Conservation (phyloP, 352 stramenopile species). For the Pythium dissimile region DNA sequence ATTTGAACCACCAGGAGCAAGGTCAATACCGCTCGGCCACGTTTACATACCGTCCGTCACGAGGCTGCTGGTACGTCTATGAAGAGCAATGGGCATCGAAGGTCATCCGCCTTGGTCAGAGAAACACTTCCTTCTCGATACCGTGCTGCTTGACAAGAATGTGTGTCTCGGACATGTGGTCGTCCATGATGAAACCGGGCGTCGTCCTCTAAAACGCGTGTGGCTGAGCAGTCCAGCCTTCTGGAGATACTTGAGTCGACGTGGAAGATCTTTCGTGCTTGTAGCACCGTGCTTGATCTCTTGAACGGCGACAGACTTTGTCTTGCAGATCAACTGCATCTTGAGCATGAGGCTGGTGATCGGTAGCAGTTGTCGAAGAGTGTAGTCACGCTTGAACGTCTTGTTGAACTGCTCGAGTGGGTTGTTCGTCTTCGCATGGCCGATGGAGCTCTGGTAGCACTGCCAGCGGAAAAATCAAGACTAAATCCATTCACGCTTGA, state of each 20-base stretch:
- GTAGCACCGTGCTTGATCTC: not conserved
- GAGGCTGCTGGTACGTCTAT: slow-evolving; percentile 5
- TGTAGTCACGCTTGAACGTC: slow-evolving; percentile 12
- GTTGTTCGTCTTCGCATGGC: slow-evolving; percentile 6
- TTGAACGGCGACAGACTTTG: not conserved
- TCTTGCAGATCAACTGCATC: slow-evolving; percentile 9
- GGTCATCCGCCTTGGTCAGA: not conserved
- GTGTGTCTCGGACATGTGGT: not conserved
- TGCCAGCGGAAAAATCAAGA: slow-evolving; percentile 3
- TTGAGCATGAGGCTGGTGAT: no score
- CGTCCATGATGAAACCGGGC: slow-evolving; percentile 3
- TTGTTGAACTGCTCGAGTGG: slow-evolving; percentile 17
- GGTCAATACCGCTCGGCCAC: not conserved
- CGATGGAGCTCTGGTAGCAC: not conserved
- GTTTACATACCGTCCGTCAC: slow-evolving; percentile 2
- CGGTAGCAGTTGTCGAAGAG: slow-evolving; percentile 1
- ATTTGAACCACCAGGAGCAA: slow-evolving; percentile 14
- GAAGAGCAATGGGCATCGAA: slow-evolving; percentile 1
- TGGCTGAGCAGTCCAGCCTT: slow-evolving; percentile 3
- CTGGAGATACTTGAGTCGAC: slow-evolving; percentile 5
- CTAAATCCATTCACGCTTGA: slow-evolving; percentile 29
- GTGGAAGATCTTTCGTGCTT: slow-evolving; percentile 5
- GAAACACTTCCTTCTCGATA: slow-evolving; percentile 4
- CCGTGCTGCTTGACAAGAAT: slow-evolving; percentile 6
- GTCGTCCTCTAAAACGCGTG: not conserved